These are phyloP conservation scores for Phytophthora sansomeana DNA, from an alignment of 352 stramenopile genomes.

Conservation along the genomic window DNA sequence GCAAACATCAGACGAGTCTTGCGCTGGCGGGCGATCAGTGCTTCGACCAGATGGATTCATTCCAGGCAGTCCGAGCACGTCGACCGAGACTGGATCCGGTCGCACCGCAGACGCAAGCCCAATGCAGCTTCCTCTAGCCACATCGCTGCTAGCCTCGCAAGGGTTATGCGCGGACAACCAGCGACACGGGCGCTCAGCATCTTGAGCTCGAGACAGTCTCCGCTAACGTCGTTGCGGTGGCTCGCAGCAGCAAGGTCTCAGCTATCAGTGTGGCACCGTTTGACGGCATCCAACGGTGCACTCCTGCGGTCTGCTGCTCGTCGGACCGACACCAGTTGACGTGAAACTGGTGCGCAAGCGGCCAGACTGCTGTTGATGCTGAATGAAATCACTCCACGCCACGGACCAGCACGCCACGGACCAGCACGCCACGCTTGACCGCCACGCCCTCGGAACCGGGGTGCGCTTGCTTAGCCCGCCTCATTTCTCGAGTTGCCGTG, in stretches of 20 bases:
- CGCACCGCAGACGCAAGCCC: conserved; percentile 6
- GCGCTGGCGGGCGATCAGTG: conserved; percentile 28
- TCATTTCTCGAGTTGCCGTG: conserved; percentile 30
- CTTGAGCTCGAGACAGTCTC: not conserved
- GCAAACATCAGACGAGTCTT: conserved; percentile 22
- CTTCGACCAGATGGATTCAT: conserved; percentile 33
- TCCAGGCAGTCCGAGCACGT: conserved; percentile 10
- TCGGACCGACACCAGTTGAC: conserved; percentile 17
- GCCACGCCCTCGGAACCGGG: not conserved
- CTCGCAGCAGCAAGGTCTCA: conserved; percentile 9
- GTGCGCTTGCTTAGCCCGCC: not conserved
- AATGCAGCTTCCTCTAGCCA: not conserved
- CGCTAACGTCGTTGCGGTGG: not conserved
- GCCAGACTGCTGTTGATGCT: conserved; percentile 1
- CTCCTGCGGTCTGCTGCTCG: conserved; percentile 12
- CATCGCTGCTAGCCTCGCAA: conserved; percentile 23
- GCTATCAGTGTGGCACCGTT: conserved; percentile 16
- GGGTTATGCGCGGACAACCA: conserved; percentile 4
- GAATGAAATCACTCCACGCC: conserved; percentile 6
- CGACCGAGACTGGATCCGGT: not conserved
- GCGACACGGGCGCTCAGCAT: not conserved
- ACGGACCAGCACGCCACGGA: not conserved
- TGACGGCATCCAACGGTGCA: conserved; percentile 13
- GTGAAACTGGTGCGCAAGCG: conserved; percentile 28
- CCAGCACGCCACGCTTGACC: not conserved